Conservation (phyloP, 2,329 filamentous ascomycete genomes). For the Aspergillus pseudotamarii region DNA sequence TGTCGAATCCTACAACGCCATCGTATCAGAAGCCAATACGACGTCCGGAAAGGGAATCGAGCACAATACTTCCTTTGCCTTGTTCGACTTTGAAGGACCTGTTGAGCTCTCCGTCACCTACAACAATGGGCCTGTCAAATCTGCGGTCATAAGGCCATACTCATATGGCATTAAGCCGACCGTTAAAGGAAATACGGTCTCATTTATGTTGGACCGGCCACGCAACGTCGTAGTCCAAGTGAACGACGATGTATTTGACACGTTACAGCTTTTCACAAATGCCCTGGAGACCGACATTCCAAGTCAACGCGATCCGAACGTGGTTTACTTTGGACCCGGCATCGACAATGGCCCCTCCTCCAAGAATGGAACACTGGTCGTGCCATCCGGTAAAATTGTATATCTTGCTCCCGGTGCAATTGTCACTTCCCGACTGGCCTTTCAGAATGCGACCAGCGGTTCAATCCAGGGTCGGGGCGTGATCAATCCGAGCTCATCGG, state of each 20-base stretch:
- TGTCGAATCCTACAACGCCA: background rate
- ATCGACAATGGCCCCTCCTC: background rate
- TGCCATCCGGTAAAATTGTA: background rate
- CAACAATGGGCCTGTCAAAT: background rate
- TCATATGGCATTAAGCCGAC: background rate
- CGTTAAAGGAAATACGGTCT: background rate
- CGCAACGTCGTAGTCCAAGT: slow-evolving; percentile 8
- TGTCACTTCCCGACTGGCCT: background rate
- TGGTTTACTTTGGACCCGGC: slow-evolving; percentile 2
- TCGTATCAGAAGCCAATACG: slow-evolving; percentile 7
- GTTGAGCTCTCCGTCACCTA: background rate
- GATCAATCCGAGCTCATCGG: background rate
- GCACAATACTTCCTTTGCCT: background rate
- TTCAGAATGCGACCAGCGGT: slow-evolving; percentile 5
- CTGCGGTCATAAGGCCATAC: slow-evolving; percentile 2
- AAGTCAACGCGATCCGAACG: background rate
- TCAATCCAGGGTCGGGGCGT: slow-evolving; percentile 2
- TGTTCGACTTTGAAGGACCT: slow-evolving; percentile 7
- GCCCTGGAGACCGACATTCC: background rate
- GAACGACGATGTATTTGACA: slow-evolving; percentile 6
- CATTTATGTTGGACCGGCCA: background rate
- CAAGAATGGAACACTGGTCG: background rate
- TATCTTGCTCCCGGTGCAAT: background rate
- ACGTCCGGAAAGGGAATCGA: background rate
- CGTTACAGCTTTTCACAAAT: slow-evolving; percentile 6